Conservation (phyloP, 352 stramenopile species). For the Globisporangium barbulae region DNA sequence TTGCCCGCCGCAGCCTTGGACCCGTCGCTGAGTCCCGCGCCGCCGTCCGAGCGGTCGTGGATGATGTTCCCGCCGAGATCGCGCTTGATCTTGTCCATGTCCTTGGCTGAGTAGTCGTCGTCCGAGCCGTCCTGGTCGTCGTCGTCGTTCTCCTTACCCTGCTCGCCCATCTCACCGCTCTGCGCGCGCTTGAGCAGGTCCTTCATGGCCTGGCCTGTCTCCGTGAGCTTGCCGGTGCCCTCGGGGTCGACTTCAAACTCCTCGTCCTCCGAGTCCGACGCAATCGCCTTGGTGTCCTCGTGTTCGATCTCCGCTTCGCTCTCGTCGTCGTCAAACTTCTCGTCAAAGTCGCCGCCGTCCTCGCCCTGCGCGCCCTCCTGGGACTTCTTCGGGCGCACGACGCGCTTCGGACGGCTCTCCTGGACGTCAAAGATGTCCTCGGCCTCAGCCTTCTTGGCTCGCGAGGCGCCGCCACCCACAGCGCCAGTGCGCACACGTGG, state of each 20-base stretch:
- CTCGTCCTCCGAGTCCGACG: slow-evolving; percentile 75
- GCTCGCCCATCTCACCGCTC: slow-evolving; percentile 66
- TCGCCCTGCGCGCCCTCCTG: slow-evolving; percentile 65
- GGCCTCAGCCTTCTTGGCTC: slow-evolving; percentile 37
- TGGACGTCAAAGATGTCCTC: slow-evolving; percentile 72
- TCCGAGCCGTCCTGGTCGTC: slow-evolving; percentile 55
- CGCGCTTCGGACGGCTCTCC: slow-evolving; percentile 47
- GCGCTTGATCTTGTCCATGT: slow-evolving; percentile 80
- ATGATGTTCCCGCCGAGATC: slow-evolving; percentile 84
- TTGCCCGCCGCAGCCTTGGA: slow-evolving; percentile 21
- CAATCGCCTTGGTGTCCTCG: slow-evolving; percentile 54
- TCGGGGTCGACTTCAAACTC: slow-evolving; percentile 73
- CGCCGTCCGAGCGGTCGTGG: slow-evolving; percentile 41
- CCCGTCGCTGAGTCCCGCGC: slow-evolving; percentile 12
- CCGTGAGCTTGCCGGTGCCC: slow-evolving; percentile 68
- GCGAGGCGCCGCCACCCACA: slow-evolving; percentile 23
- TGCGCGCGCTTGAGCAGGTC: slow-evolving; percentile 76
- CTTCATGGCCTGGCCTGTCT: slow-evolving; percentile 83
- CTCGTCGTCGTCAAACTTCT: slow-evolving; percentile 87
- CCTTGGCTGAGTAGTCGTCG: slow-evolving; percentile 72
- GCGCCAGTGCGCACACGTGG: slow-evolving; percentile 71
- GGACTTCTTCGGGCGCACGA: slow-evolving; percentile 45
- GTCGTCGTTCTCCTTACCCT: slow-evolving; percentile 55
- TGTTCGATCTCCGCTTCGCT: slow-evolving; percentile 82
- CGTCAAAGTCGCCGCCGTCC: slow-evolving; percentile 83